Base-by-base conservation (phyloP, 1,284 basidiomycete species). In the Apiotrichum mycotoxinovorans region DNA sequence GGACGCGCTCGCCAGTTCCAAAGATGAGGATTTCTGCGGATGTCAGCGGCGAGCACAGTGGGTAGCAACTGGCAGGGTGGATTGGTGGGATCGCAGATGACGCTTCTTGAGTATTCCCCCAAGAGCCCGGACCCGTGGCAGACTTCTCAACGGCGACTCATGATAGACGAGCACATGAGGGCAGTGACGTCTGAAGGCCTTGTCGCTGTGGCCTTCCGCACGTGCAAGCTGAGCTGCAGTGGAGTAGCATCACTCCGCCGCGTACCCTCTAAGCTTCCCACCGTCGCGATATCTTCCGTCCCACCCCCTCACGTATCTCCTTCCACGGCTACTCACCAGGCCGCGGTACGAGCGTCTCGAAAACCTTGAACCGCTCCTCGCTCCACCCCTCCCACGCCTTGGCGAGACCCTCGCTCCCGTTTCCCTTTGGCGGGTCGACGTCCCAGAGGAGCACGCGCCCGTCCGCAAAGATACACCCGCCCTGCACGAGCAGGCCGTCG, bases 361-460 rank as follows among this genome's bases (percentile, higher is more conserved):
- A 90, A 18, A 94, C 71, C 63, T 84, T 82, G 67, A 94, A 90
- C 62, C 85, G 83, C 34, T 88, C 87, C 48, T 80, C 80, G 10
- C 69, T 78, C 91, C 91, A 96, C 7, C 73, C 80, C 37, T 76
- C 69, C 41, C 82, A 80, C 22, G 69, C 75, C 60, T 50, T 63
- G 49, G 49, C 71, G 56, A 57, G 26, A 37, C 60, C 56, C 38
- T 72, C 65, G 11, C 52, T 47, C 26, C 60, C 62, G 46, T 67
- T 67, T 79, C 84, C 86, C 1, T 80, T 71, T 9, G 79, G 82
- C 5, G 79, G 72, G 1, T 88, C 87, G 1, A 89, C 87, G 69
- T 97, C 86, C 94, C 94, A 98, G 35, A 98, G 74, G 54, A 94
- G 88, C 0, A 91, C 89, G 50, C 87, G 83, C 7, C 90, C 91